These are phyloP conservation scores for Salvia hispanica DNA, from an alignment of 257 asterid genomes.

Conservation along the genomic window DNA sequence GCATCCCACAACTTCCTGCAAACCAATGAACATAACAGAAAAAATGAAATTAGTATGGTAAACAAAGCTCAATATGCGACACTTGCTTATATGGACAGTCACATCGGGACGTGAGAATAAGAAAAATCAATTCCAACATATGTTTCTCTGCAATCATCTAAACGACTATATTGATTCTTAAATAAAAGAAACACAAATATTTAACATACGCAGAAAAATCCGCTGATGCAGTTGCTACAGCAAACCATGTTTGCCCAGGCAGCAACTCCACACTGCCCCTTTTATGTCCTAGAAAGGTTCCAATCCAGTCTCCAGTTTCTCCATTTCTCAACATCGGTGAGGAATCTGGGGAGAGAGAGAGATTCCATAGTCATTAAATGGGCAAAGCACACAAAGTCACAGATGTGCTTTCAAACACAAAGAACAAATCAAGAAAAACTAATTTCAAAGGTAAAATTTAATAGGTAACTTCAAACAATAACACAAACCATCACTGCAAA, in stretches of 20 bases:
- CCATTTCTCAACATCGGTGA: conserved; percentile 97
- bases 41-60: conserved; percentile 1
- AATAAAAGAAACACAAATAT: background rate
- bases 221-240: conserved; percentile 96
- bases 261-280: conserved; percentile 98
- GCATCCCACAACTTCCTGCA: conserved; percentile 99
- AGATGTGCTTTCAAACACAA: conserved; percentile 1
- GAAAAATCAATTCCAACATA: background rate
- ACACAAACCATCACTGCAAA: background rate
- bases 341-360: conserved; percentile 59
- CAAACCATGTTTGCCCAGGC: conserved; percentile 82
- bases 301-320: conserved; percentile 99
- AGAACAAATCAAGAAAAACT: background rate
- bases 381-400: conserved; percentile 7
- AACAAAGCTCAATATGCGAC: conserved; percentile 8
- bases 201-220: conserved; percentile 90
- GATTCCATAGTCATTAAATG: conserved; percentile 10
- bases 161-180: background rate
- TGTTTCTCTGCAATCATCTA: background rate
- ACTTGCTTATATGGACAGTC: background rate
- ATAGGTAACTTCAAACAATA: background rate
- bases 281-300: conserved; percentile 97
- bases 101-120: background rate
- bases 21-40: conserved; percentile 26
- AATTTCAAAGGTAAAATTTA: background rate